A percentile compares a stretch with the other conserved stretches of the same genome.
These are phyloP conservation scores for Syzygium malaccense DNA, from an alignment of 441 rosid genomes.

Conservation along the genomic window DNA sequence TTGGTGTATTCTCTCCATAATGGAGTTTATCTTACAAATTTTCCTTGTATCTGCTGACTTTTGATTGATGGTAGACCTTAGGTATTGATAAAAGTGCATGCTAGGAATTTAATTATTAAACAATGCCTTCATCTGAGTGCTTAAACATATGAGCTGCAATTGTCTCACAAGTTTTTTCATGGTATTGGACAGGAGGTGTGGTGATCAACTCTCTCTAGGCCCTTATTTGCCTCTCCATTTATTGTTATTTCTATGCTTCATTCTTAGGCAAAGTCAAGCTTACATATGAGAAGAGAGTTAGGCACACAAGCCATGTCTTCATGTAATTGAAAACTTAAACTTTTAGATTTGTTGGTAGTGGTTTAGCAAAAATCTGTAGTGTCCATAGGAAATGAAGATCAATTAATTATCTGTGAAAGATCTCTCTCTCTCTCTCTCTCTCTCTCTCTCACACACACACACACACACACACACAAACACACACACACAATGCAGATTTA, in stretches of 20 bases:
- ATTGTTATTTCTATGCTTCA: not conserved
- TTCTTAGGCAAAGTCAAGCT: not conserved
- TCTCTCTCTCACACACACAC: too few species aligned
- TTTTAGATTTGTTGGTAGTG: not conserved
- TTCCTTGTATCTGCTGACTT: not conserved
- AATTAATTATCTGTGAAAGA: not conserved
- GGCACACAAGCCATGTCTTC: not conserved
- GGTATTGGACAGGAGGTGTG: not conserved
- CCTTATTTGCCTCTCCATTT: not conserved
- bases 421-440: not conserved
- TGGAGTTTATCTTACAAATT: not conserved
- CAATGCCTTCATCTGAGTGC: not conserved
- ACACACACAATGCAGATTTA: not conserved
- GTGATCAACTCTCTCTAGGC: not conserved
- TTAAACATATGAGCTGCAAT: not conserved
- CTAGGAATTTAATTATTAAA: not conserved
- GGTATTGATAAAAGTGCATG: not conserved
- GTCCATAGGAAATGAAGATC: not conserved
- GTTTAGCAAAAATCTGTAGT: not conserved
- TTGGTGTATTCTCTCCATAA: not conserved
- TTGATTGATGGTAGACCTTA: not conserved
- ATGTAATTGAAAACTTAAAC: not conserved
- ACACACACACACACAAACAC: too few species aligned
- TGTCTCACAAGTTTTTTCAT: not conserved
- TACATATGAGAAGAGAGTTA: not conserved